Conservation (phyloP, 2,329 filamentous ascomycete species). For the Stagonosporopsis cucurbitacearum region DNA sequence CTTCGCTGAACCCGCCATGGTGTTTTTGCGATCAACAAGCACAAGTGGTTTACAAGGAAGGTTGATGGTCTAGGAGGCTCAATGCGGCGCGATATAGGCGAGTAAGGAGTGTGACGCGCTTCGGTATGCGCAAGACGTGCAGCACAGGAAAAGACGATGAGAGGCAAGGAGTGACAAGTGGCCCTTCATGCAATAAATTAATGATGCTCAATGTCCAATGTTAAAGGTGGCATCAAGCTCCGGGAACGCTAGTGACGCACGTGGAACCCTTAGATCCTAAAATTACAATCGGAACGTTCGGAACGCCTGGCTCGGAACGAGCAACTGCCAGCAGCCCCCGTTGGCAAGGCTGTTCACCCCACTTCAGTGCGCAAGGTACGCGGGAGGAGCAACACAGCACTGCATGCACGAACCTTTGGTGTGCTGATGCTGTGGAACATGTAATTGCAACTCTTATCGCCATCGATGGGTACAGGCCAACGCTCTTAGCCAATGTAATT, state of each 20-base stretch:
- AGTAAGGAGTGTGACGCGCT: constrained; percentile 11
- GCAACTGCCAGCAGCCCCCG: background rate
- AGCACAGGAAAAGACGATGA: background rate
- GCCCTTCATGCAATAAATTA: constrained; percentile 1
- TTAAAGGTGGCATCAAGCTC: constrained; percentile 44
- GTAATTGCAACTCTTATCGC: background rate
- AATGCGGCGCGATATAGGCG: background rate
- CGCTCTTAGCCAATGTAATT: background rate
- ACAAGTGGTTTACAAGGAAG: background rate
- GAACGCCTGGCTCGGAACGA: constrained; percentile 11
- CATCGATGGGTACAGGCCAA: background rate
- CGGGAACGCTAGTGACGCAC: constrained; percentile 31
- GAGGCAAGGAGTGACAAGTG: constrained; percentile 15
- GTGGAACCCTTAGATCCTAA: constrained; percentile 26
- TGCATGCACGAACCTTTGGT: background rate
- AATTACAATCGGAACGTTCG: constrained; percentile 15
- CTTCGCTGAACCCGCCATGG: constrained; percentile 41
- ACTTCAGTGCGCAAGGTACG: constrained; percentile 3
- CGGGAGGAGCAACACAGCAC: background rate
- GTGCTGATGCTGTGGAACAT: background rate
- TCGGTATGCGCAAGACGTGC: background rate
- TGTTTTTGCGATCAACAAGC: background rate
- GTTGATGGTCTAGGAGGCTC: background rate
- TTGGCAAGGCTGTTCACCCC: constrained; percentile 20
- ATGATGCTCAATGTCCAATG: constrained; percentile 12